Evolutionary conservation across 345 rosid genomes (phyloP), one percentile per base, ranked within the genome.

Genomic region (Euclidium syriacum): DNA sequence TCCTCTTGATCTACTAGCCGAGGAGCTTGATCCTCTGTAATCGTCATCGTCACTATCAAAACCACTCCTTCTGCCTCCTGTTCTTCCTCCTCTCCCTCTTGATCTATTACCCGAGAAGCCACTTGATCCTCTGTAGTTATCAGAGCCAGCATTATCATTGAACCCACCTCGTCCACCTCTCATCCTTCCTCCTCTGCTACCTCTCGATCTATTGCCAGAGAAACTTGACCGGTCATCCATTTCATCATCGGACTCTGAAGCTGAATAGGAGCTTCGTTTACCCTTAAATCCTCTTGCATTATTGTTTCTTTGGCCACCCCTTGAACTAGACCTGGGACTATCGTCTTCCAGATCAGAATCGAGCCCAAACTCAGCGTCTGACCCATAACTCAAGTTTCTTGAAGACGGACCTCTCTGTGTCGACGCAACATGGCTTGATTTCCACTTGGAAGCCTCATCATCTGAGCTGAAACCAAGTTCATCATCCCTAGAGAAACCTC

Each of bases 381-480:
- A 87, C 67, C 91, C 96, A 71, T 76, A 82, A 59, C 80, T 85
- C 33, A 78, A 51, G 36, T 83, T 67, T 64, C 63, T 83, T 5
- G 77, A 57, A 34, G 72, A 64, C 10, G 76, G 72, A 6, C 70
- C 63, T 69, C 79, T 55, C 60, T 72, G 67, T 62, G 74, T 64
- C 36, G 74, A 72, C 33, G 85, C 80, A 39, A 84, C 80, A 27
- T 85, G 94, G 77, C 95, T 87, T 27, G 91, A 80, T 71, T 82
- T 87, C 90, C 95, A 81, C 46, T 75, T 79, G 4, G 84, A 61
- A 38, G 62, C 73, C 54, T 85, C 87, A 39, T 79, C 83, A 55
- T 87, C 90, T 44, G 80, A 81, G 75, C 83, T 73, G 16, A 75
- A 60, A 64, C 74, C 84, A 23, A 73, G 61, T 40, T 78, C 86